Evolutionary conservation across 1,139 yeast species (phyloP).

Genomic region (Zygosaccharomyces pseudobailii): DNA sequence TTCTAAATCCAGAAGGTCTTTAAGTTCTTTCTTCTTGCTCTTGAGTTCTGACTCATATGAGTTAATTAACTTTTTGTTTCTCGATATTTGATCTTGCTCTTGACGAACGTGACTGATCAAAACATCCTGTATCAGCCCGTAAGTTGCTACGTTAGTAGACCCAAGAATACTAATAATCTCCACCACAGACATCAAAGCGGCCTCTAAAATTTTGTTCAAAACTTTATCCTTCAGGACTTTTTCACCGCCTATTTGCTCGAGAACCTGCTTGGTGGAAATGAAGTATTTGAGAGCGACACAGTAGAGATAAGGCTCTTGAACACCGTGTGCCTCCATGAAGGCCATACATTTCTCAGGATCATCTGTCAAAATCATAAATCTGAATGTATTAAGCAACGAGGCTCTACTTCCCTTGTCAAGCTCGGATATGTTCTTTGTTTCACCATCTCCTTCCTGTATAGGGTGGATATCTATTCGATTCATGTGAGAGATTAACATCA

Average conservation of each 20-base stretch:
- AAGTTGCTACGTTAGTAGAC: conserved; percentile 57
- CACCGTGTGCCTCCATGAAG: conserved; percentile 57
- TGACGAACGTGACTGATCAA: conserved; percentile 57
- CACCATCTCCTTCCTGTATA: conserved; percentile 41
- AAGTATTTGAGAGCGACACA: conserved; percentile 62
- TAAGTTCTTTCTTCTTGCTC: conserved; percentile 49
- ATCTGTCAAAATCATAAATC: conserved; percentile 55
- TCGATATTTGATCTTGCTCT: conserved; percentile 62
- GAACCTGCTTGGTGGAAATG: conserved; percentile 52
- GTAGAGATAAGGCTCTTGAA: conserved; percentile 58
- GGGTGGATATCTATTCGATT: conserved; percentile 42
- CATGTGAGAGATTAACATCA: conserved; percentile 63
- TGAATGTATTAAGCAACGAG: conserved; percentile 59
- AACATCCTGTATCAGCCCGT: conserved; percentile 70
- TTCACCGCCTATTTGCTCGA: conserved; percentile 50
- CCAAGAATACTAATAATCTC: conserved; percentile 72
- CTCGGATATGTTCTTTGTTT: conserved; percentile 9
- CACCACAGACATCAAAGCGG: conserved; percentile 61
- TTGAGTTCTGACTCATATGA: conserved; percentile 68
- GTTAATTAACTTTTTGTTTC: conserved; percentile 60
- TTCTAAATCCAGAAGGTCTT: conserved; percentile 41
- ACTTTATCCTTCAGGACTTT: conserved; percentile 44
- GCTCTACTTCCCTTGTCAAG: conserved; percentile 16
- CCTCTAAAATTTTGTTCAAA: conserved; percentile 49
- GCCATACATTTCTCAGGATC: conserved; percentile 55